Evolutionary conservation across 176 grass and related monocot species (phyloP), one percentile per base, ranked within the genome.

Genomic region (Oryza meyeriana): DNA sequence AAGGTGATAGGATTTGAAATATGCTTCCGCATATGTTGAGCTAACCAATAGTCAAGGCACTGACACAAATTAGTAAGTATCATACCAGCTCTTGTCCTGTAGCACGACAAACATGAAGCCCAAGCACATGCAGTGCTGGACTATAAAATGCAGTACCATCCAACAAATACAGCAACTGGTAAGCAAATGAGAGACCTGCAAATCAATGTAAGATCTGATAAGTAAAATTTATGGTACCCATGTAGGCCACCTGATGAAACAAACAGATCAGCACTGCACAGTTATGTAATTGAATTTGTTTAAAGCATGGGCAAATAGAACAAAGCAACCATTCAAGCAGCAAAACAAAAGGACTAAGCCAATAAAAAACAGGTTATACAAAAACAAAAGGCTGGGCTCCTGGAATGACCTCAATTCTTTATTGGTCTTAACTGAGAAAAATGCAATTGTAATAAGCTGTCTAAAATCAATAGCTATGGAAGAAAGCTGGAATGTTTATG

Each of bases 81-180:
- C 38, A 64, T 93, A 98, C 96, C 96, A 94, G 65, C 84, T 98
- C 96, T 93, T 98, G 96, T 57, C 92, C 96, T 58, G 93, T 95
- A 77, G 96, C 93, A 80, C 96, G 96, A 61, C 93, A 98, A 48
- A 98, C 91, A 55, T 98, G 96, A 90, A 98, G 76, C 33, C 96
- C 93, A 50, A 98, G 84, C n/a, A 79, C 84, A 86, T 98, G 92
- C 40, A 98, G 79, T 30, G 81, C 88, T 80, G 89, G 90, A 86
- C 84, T 83, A 79, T 99, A 93, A 86, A 93, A 95, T 66, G 78
- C 93, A 88, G 93, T 99, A 70, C 85, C 89, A 85, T 99, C 96
- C 93, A 99, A 87, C 40, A 99, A 79, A 88, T 99, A 99, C 25
- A 99, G 39, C 42, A 99, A 81, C 85, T 95, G 96, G 65, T 99